phyloP scores from a whole-genome alignment of 805 yeast species.

The Metschnikowia gruessii region DNA sequence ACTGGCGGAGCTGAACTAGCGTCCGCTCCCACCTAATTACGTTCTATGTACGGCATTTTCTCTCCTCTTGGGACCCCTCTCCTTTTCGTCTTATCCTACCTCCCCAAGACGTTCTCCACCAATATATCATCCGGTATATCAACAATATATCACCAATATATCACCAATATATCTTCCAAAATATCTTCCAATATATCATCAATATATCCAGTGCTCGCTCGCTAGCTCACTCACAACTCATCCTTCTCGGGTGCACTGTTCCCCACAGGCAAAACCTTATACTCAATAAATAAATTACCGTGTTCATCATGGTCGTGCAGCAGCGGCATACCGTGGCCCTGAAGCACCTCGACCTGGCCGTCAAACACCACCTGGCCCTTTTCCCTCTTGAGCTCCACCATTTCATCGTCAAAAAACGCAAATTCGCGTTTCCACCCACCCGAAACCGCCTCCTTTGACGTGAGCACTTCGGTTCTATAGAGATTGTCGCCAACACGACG shows the following conservation, averaged over 20 bases:
- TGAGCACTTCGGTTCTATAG: slow-evolving; percentile 77
- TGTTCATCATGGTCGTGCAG: slow-evolving; percentile 42
- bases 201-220: too few relatives aligned
- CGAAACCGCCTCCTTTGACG: slow-evolving; percentile 62
- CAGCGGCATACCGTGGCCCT: slow-evolving; percentile 86
- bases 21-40: neutral
- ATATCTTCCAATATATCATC: too few relatives aligned
- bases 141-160: too few relatives aligned
- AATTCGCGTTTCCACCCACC: slow-evolving; percentile 83
- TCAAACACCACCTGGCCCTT: slow-evolving; percentile 51
- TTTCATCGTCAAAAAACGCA: slow-evolving; percentile 58
- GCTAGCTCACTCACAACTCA: slow-evolving; percentile 13
- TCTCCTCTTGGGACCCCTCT: neutral
- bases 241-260: slow-evolving; percentile 10
- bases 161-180: too few relatives aligned
- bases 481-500: slow-evolving; percentile 72
- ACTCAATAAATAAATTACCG: slow-evolving; percentile 25
- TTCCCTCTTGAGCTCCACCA: slow-evolving; percentile 45
- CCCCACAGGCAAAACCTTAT: slow-evolving; percentile 18
- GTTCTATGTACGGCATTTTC: neutral
- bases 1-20: too few relatives aligned
- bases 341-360: slow-evolving; percentile 70
- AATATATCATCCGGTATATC: too few relatives aligned
- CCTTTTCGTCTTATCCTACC: too few relatives aligned
- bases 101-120: too few relatives aligned